Evolutionary conservation across 352 stramenopile species (phyloP).

Genomic region (Phytophthora syringae): DNA sequence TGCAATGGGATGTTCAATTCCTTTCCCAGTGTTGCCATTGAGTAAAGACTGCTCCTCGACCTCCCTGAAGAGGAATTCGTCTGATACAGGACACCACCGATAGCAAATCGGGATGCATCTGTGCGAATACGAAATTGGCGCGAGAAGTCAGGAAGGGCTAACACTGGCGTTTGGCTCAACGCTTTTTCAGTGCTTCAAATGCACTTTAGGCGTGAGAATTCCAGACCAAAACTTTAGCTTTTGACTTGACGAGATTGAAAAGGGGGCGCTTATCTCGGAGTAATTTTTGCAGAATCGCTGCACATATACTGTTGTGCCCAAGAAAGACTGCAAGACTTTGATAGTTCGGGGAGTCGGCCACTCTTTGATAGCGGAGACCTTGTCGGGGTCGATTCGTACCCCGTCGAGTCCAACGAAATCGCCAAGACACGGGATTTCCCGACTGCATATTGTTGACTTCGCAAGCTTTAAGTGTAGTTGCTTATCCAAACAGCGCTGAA

Average conservation of each 20-base stretch:
- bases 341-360: background rate
- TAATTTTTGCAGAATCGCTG: background rate
- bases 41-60: background rate
- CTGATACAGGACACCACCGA: conserved; percentile 8
- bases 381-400: conserved; percentile 10
- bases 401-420: conserved; percentile 5
- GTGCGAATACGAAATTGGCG: conserved; percentile 6
- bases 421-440: conserved; percentile 5
- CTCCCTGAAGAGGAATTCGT: background rate
- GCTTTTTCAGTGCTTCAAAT: conserved; percentile 6
- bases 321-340: conserved; percentile 4
- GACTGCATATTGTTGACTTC: conserved; percentile 9
- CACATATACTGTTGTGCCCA: conserved; percentile 1
- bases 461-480: conserved; percentile 5
- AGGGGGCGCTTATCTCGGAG: conserved; percentile 6
- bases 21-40: background rate
- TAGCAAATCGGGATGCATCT: conserved; percentile 8
- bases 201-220: background rate
- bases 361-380: background rate
- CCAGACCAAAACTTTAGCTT: conserved; percentile 3
- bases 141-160: conserved; percentile 1
- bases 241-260: conserved; percentile 10
- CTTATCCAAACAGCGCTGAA: background rate
- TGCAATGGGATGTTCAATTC: background rate
- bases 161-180: background rate